A percentile compares a stretch with the other conserved stretches of the same genome.
Conservation (phyloP, 2,329 filamentous ascomycete genomes). For the Aureobasidium sp. region DNA sequence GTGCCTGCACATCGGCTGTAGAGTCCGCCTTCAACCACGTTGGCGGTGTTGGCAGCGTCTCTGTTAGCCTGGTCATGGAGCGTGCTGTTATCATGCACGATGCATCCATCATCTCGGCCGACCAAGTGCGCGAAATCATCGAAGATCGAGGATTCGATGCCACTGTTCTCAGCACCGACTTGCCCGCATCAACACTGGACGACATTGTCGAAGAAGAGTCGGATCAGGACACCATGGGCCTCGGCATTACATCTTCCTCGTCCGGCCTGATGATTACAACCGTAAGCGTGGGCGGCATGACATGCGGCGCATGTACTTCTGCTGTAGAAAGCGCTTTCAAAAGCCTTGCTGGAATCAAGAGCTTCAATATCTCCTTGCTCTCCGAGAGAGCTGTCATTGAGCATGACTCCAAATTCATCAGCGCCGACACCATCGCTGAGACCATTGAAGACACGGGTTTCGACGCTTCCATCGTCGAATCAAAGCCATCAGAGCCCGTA, state of each 20-base stretch:
- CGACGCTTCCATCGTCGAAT: slow-evolving; percentile 77
- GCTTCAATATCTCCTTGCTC: slow-evolving; percentile 84
- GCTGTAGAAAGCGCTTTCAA: slow-evolving; percentile 92
- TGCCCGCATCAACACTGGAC: slow-evolving; percentile 23
- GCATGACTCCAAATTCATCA: slow-evolving; percentile 70
- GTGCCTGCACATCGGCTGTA: slow-evolving; percentile 87
- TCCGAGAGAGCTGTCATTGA: slow-evolving; percentile 94
- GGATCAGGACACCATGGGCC: slow-evolving; percentile 20
- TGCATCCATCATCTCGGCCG: slow-evolving; percentile 63
- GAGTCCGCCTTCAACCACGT: slow-evolving; percentile 81
- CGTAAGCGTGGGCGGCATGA: slow-evolving; percentile 78
- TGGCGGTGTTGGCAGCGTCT: slow-evolving; percentile 76
- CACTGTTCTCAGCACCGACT: slow-evolving; percentile 39
- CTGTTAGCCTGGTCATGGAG: slow-evolving; percentile 92
- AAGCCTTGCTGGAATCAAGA: slow-evolving; percentile 70
- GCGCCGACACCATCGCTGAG: slow-evolving; percentile 70
- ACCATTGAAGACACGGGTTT: slow-evolving; percentile 90
- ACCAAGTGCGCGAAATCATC: slow-evolving; percentile 74
- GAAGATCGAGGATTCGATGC: slow-evolving; percentile 91
- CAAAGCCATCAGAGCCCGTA: slow-evolving; percentile 42
- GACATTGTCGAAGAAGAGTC: slow-evolving; percentile 18
- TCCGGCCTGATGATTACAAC: slow-evolving; percentile 75
- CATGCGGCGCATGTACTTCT: slow-evolving; percentile 88
- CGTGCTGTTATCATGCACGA: slow-evolving; percentile 89
- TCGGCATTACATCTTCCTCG: slow-evolving; percentile 17